Percentiles rank a stretch among this genome's conserved stretches.
These are phyloP conservation scores for Ogataea siamensis DNA, from an alignment of 805 yeast species.

Conservation along the genomic window DNA sequence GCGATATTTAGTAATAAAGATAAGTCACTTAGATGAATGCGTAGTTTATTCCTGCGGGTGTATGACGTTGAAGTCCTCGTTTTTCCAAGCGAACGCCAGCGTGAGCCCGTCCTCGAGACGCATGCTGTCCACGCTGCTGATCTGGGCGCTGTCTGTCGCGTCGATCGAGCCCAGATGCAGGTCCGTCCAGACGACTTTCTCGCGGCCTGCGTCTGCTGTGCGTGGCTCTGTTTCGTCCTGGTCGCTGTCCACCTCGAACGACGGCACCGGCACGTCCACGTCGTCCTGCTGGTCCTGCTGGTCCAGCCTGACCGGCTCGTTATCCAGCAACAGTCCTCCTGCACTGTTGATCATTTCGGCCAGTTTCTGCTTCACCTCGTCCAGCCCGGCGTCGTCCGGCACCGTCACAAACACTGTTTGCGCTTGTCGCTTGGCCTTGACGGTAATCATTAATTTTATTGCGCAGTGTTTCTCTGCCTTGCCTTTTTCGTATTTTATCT, in stretches of 20 bases:
- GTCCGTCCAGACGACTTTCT: conserved; percentile 22
- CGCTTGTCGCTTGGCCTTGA: conserved; percentile 35
- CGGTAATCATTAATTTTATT: conserved; percentile 30
- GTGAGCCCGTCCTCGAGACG: conserved; percentile 40
- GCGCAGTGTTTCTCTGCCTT: no score
- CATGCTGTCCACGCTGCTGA: conserved; percentile 28
- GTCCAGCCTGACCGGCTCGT: conserved; percentile 28
- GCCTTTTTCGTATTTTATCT: not conserved
- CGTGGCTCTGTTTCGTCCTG: conserved; percentile 17
- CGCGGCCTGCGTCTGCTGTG: conserved; percentile 20
- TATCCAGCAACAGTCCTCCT: conserved; percentile 44
- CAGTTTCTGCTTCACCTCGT: conserved; percentile 32
- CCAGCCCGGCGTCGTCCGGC: conserved; percentile 23
- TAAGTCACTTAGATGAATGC: not conserved
- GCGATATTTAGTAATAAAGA: conserved; percentile 2
- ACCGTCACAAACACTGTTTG: conserved; percentile 35
- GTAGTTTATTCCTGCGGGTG: conserved; percentile 14
- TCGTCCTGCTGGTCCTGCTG: conserved; percentile 26
- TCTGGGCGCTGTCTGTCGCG: no score
- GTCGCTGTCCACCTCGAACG: conserved; percentile 30
- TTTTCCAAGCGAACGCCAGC: conserved; percentile 39
- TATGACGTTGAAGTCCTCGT: conserved; percentile 37
- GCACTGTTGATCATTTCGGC: conserved; percentile 40
- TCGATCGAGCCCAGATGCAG: conserved; percentile 45
- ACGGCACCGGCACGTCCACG: conserved; percentile 40